Evolutionary conservation across 2,329 filamentous ascomycete genomes (phyloP), one percentile per base, ranked within the genome.

Genomic region (Penicillium psychrosexuale): DNA sequence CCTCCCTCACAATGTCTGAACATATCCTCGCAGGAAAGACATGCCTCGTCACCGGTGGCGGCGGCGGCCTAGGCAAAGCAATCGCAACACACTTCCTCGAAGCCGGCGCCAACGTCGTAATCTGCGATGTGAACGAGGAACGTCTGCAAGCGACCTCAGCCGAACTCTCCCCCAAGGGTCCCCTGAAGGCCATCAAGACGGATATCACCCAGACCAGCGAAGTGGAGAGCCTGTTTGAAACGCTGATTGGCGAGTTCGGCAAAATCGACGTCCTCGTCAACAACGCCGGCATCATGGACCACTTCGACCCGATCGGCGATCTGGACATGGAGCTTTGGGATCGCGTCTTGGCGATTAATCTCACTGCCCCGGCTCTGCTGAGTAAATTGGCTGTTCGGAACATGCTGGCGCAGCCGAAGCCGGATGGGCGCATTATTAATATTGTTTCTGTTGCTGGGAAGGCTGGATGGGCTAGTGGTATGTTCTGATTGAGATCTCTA

Each of bases 201-300:
- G 72, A 78, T 55, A 72, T 78, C 46, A 75, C 76, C 8, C 64
- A 65, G 0, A 64, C 68, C 12, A 57, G 58, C 0, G 71, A 71
- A 24, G 67, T 77, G 9, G 67, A 76, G 42, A 57, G 63, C 8
- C 64, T 78, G 0, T 76, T 79, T 51, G 58, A 66, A 5, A 60
- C 72, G 65, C 49, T 66, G 3, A 40, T 62, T 28, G 22, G 47
- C 2, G 51, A 58, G 19, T 82, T 80, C 57, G 75, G 75, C 28
- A 71, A 73, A n/a, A 66, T 83, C 17, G 83, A 86, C 66, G 72
- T 84, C n/a, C 71, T 86, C 5, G 68, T 85, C 63, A 84, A 84
- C 70, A 82, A 82, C 57, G 82, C 82, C 9, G 83, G 79, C 22
- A 74, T 85, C 43, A 80, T 83, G 72, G 83, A 85, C 63, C 72